phyloP scores from a whole-genome alignment of 768 basidiomycete genomes.

The Leucosporidium yakuticum region DNA sequence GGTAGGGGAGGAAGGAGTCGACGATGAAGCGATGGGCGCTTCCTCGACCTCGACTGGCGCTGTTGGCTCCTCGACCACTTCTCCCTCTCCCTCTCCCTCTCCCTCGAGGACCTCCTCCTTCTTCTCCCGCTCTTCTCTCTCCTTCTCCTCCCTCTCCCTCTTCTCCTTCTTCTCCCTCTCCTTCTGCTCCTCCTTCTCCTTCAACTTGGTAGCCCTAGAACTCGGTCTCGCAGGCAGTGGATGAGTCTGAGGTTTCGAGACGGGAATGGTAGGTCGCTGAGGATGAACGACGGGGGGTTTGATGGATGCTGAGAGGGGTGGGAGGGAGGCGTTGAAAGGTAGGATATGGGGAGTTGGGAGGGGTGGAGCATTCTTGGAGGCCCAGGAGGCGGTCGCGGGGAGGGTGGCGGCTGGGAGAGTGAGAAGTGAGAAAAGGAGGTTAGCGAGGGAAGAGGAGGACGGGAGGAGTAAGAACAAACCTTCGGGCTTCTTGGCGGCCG shows the following conservation, averaged over 20 bases:
- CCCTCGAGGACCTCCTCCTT: too few relatives aligned
- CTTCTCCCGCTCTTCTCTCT: slow-evolving; percentile 45
- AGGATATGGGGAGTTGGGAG: slow-evolving; percentile 17
- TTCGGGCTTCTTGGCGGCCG: not conserved
- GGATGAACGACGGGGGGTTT: slow-evolving; percentile 17
- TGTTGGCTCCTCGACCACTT: too few relatives aligned
- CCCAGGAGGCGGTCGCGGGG: slow-evolving; percentile 35
- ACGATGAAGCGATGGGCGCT: not conserved
- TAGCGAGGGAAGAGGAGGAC: not conserved
- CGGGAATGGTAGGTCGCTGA: slow-evolving; percentile 18
- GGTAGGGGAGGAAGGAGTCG: not conserved
- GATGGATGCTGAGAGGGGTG: slow-evolving; percentile 29
- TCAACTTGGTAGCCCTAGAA: slow-evolving; percentile 5
- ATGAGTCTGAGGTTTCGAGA: slow-evolving; percentile 31
- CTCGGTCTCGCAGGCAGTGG: slow-evolving; percentile 35
- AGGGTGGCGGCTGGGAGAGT: slow-evolving; percentile 19
- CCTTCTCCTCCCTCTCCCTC: slow-evolving; percentile 6
- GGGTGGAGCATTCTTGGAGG: slow-evolving; percentile 28
- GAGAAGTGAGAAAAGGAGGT: not conserved
- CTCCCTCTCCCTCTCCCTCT: too few relatives aligned
- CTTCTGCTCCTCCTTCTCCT: too few relatives aligned
- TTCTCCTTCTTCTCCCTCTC: too few relatives aligned
- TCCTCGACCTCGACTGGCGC: too few relatives aligned
- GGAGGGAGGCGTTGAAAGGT: slow-evolving; percentile 27
- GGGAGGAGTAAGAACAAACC: not conserved